A percentile compares a stretch with the other conserved stretches of the same genome.
Evolutionary conservation across 2,329 filamentous ascomycete species (phyloP).

Genomic region (Colletotrichum somersetense): DNA sequence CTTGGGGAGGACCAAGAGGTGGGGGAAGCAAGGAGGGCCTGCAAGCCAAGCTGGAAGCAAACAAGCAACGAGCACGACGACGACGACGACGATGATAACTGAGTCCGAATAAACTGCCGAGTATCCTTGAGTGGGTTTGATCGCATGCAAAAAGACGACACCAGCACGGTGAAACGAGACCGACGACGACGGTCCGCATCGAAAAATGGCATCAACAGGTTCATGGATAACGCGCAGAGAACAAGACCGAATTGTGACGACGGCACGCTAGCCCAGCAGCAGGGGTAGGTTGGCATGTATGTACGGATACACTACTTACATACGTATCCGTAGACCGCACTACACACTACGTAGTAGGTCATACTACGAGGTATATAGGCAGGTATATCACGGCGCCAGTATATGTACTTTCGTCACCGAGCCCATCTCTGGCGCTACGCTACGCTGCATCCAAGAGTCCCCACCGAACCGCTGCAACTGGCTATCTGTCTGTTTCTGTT

Average conservation of each 20-base stretch:
- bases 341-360: too few species aligned
- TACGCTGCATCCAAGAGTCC: not conserved
- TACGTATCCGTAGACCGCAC: too few species aligned
- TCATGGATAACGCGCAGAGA: constrained; percentile 3
- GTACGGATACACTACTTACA: too few species aligned
- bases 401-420: constrained; percentile 11
- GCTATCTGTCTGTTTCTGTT: not conserved
- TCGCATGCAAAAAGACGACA: too few species aligned
- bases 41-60: not conserved
- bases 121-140: too few species aligned
- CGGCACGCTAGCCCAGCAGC: not conserved
- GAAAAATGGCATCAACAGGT: not conserved
- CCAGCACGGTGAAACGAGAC: too few species aligned
- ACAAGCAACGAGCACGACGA: constrained; percentile 11
- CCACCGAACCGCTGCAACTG: not conserved
- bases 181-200: not conserved
- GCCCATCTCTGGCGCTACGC: constrained; percentile 3
- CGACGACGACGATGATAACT: not conserved
- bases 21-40: not conserved
- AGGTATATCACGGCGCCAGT: constrained; percentile 3
- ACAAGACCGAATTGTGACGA: constrained; percentile 31
- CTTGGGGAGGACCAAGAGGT: not conserved
- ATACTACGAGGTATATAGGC: too few species aligned
- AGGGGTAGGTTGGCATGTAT: too few species aligned
- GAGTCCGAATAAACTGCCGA: too few species aligned